Conservation (phyloP, 2,329 filamentous ascomycete genomes). For the Huntiella moniliformis region DNA sequence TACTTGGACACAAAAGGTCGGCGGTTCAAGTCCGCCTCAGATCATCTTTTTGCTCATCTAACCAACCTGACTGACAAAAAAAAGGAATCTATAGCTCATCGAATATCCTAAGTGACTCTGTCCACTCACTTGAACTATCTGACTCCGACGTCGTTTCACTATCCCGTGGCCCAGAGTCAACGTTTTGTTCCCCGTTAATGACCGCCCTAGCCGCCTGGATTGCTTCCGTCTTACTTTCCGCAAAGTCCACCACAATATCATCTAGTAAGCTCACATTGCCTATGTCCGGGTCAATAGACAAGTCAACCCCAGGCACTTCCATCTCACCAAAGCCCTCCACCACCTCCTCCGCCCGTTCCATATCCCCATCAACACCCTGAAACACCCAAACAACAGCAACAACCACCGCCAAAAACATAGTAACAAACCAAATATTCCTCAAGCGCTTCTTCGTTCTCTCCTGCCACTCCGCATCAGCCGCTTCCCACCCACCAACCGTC, state of each 20-base stretch:
- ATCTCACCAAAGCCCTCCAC: neutral
- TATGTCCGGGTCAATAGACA: neutral
- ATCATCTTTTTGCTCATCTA: conserved; percentile 2
- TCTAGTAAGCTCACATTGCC: neutral
- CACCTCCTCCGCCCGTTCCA: neutral
- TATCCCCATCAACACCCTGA: neutral
- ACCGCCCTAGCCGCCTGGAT: neutral
- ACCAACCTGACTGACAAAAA: neutral
- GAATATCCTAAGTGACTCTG: conserved; percentile 24
- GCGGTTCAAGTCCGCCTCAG: conserved; percentile 9
- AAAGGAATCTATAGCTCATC: conserved; percentile 24
- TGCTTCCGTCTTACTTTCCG: neutral
- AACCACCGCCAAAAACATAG: conserved; percentile 29
- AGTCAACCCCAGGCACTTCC: too few relatives aligned
- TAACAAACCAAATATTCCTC: conserved; percentile 43
- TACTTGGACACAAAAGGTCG: conserved; percentile 7
- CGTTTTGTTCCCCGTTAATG: neutral
- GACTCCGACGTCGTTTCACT: conserved; percentile 11
- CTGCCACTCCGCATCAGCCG: conserved; percentile 47
- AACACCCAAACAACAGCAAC: conserved; percentile 24
- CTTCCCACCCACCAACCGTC: conserved; percentile 49
- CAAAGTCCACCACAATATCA: neutral
- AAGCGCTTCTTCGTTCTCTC: conserved; percentile 45
- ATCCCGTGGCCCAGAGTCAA: conserved; percentile 3
- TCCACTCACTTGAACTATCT: conserved; percentile 11